These are phyloP conservation scores for Meyerozyma athensensis DNA, from an alignment of 1,139 yeast genomes.

Conservation along the genomic window DNA sequence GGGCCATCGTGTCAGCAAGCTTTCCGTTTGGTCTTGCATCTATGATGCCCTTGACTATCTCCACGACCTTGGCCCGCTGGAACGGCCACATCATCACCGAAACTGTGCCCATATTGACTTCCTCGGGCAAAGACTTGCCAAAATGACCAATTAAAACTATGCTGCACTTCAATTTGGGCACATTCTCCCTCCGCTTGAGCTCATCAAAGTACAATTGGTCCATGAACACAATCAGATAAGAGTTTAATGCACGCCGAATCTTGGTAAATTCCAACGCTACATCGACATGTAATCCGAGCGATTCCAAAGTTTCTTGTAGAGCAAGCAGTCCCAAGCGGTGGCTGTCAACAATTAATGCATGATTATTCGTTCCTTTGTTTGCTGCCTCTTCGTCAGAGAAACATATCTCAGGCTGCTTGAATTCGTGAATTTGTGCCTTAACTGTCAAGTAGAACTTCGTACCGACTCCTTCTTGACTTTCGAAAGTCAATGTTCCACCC, in stretches of 20 bases:
- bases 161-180: conserved; percentile 11
- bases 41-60: conserved; percentile 14
- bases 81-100: conserved; percentile 33
- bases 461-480: conserved; percentile 48
- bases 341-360: conserved; percentile 32
- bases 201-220: conserved; percentile 16
- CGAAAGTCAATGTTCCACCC: conserved; percentile 53
- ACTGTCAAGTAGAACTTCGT: conserved; percentile 45
- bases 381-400: conserved; percentile 13
- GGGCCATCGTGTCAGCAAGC: background rate
- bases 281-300: conserved; percentile 31
- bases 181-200: conserved; percentile 9
- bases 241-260: background rate
- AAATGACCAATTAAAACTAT: conserved; percentile 24
- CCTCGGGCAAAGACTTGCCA: conserved; percentile 25
- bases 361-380: conserved; percentile 11
- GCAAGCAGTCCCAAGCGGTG: conserved; percentile 30
- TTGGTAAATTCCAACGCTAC: conserved; percentile 3
- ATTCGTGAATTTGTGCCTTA: conserved; percentile 24
- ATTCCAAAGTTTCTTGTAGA: conserved; percentile 23
- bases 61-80: conserved; percentile 24
- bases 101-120: conserved; percentile 16
- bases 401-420: conserved; percentile 16
- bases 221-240: conserved; percentile 15
- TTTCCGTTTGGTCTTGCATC: background rate